Evolutionary conservation across 2,329 filamentous ascomycete genomes (phyloP), one percentile per base, ranked within the genome.

Genomic region (Nothophaeocryptopus gaeumannii): DNA sequence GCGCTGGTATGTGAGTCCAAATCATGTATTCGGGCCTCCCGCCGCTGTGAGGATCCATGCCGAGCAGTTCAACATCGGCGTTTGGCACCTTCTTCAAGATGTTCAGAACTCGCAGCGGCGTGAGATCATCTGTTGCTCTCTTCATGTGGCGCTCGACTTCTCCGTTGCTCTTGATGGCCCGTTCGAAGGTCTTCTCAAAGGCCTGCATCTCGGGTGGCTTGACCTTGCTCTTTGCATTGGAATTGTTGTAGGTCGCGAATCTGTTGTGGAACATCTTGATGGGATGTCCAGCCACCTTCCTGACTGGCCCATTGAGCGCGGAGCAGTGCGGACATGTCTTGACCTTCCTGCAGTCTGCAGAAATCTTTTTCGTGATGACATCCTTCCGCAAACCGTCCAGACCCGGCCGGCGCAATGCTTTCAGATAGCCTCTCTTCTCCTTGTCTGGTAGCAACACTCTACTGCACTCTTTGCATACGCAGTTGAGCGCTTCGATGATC

Each of bases 11-110:
- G 64, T 90, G 95, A 66, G 96, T 91, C 93, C 93, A 99, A 38
- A 99, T 83, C 68, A 97, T 95, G 84, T 95, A 95, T 67, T 99
- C 93, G 0, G 93, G 93, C 13, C 91, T 81, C 9, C 89, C 89
- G 61, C 96, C 90, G 11, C 82, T 78, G 39, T 61, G 55, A 1
- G 91, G 88, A 63, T 96, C 85, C 62, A 99, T 81, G 4, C 92
- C 92, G 1, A 99, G 77, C 15, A 99, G 78, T 69, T 97, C 91
- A 67, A 92, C 96, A 68, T 99, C 93, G 7, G 82, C 81, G 2
- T 87, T 81, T 10, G 83, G 85, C 48, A 99, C 89, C 64, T 86
- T 84, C 69, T 90, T 91, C 75, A 99, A 96, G 30, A 99, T 79
- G 60, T 95, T 95, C 48, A 97, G 74, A 1, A 95, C 89, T 51